These are phyloP conservation scores for Cryptococcus sp. DNA, from an alignment of 1,284 basidiomycete genomes.

Conservation along the genomic window DNA sequence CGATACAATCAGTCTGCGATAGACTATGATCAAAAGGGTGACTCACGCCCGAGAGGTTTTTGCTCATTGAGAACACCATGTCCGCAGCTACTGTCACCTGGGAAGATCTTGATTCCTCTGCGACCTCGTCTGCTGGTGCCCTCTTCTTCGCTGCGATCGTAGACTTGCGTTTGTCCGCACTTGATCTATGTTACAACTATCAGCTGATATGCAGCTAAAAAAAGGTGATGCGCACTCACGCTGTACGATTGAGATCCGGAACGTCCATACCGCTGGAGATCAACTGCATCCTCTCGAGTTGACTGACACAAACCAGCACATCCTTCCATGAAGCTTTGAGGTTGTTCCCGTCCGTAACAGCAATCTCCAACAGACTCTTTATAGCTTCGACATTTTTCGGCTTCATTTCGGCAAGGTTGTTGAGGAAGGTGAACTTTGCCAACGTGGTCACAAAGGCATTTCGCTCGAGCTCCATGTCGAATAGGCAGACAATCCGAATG, in stretches of 20 bases:
- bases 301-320: conserved; percentile 91
- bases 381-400: conserved; percentile 98
- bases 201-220: not conserved
- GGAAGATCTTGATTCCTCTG: conserved; percentile 93
- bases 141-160: conserved; percentile 18
- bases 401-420: conserved; percentile 96
- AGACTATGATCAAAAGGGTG: too few species aligned
- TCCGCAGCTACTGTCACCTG: conserved; percentile 98
- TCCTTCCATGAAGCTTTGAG: conserved; percentile 95
- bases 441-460: conserved; percentile 98
- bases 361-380: conserved; percentile 87
- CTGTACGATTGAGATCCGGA: conserved; percentile 74
- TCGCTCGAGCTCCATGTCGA: conserved; percentile 90
- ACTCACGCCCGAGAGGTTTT: conserved; percentile 87
- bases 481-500: conserved; percentile 89
- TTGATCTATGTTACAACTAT: conserved; percentile 8
- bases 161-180: conserved; percentile 21
- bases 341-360: conserved; percentile 89
- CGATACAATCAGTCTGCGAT: not conserved
- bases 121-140: conserved; percentile 83
- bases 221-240: conserved; percentile 57
- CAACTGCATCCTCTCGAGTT: conserved; percentile 95
- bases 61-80: conserved; percentile 97
- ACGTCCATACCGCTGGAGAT: conserved; percentile 84
- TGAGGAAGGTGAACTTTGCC: conserved; percentile 94